Base-by-base conservation (phyloP, 495 filamentous ascomycete genomes). In the Penicillium silybi region DNA sequence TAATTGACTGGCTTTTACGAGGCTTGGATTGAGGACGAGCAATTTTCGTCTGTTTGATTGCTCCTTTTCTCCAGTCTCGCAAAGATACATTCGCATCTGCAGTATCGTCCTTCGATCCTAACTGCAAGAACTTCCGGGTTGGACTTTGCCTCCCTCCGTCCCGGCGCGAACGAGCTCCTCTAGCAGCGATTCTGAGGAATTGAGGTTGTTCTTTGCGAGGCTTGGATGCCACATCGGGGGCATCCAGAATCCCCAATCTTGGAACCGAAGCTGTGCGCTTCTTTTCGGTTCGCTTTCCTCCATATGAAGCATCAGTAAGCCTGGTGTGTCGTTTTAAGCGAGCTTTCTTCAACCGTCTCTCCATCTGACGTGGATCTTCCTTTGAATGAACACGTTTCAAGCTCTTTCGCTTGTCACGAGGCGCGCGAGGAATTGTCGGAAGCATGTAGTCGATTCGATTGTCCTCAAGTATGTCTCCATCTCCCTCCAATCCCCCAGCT, bases 161-260 rank as follows among this genome's bases (percentile, higher is more conserved):
- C 35, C 57, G 59, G 55, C 80, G 79, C 49, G 70, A 77, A 15
- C 78, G 84, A 40, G 82, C 89, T 52, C 78, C 73, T 43, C 95
- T 84, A 17, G 81, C 80, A 35, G 93, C 93, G 55, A 98, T 66
- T 44, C 82, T 83, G 18, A 97, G 70, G 61, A 97, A 97, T 25
- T 72, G 70, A 5, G 93, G 92, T 6, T 73, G 66, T 15, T 71
- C 54, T 10, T 56, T 51, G 17, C 53, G 58, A 44, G 66, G 44
- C 42, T 51, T 50, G 29, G 47, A 46, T 27, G 61, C 65, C 29
- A 71, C 71, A 58, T 72, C 79, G 29, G 81, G 74, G 26, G 85
- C 83, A 77, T 96, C 91, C 19, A 96, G 53, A 44, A 92, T 84
- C 46, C 87, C 80, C 27, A 92, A 66, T 25, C 63, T 68, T n/a